Base-by-base conservation (phyloP, 805 yeast species). In the Saccharomycopsis amapae region DNA sequence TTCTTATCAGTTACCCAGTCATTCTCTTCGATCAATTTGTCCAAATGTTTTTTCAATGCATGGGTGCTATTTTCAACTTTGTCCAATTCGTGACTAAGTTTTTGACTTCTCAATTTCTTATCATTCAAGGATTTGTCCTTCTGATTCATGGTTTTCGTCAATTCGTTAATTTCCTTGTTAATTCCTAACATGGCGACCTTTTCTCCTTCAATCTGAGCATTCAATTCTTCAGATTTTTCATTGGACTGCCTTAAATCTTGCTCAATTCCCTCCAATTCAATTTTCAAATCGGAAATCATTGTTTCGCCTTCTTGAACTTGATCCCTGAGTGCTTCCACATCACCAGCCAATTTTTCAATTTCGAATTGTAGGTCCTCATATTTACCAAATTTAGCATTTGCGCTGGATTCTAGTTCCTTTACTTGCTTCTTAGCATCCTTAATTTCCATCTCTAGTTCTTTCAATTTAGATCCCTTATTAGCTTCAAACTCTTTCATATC, bases 401-500 rank as follows among this genome's bases (percentile, higher is more conserved):
- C 62, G 2, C 57, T 61, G 1, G 54, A 54, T 42, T 76, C 78
- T 18, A 65, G 53, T 2, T 55, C 41, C 2, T 54, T 57, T 0
- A 73, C 56, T 38, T 71, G 62, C 5, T 57, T 51, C 0, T 66
- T 56, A 3, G 82, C 60, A 5, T 56, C 52, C 9, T 58, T 56
- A 20, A 82, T 69, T 50, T 83, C 87, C 4, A 56, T 50, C 52
- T 76, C 72, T 35, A 84, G 64, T 55, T 83, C 77, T 40, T 76
- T 76, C 49, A 94, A 68, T 60, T 90, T 94, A 1, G 81, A 74
- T 1, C 89, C 86, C 55, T 88, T 89, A 60, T 94, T 83, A 37
- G 66, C 67, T 49, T 75, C 77, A 59, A 88, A 90, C 56, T 93
- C 97, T 43, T 72, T 69, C 67, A 88, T 85, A 60, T 93, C 97